phyloP scores from a whole-genome alignment of 805 yeast species.

The Ogataea wickerhamii region DNA sequence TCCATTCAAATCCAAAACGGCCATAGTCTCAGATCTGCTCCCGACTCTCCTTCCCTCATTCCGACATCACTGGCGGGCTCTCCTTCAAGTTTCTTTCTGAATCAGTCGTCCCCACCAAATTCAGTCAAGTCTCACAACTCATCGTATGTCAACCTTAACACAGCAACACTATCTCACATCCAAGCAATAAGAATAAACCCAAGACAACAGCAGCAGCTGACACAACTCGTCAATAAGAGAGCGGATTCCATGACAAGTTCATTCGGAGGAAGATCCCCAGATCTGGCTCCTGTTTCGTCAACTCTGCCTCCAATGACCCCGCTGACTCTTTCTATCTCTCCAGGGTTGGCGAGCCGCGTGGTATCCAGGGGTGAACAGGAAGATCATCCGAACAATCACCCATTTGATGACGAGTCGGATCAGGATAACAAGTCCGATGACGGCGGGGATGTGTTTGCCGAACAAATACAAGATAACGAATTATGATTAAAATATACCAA shows the following conservation, averaged over 20 bases:
- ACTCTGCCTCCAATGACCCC: constrained; percentile 39
- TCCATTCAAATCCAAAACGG: constrained; percentile 10
- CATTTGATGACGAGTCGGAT: constrained; percentile 20
- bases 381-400: constrained; percentile 11
- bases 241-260: constrained; percentile 25
- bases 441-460: constrained; percentile 17
- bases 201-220: constrained; percentile 19
- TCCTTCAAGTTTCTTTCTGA: constrained; percentile 52
- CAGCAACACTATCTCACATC: constrained; percentile 6
- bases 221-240: constrained; percentile 10
- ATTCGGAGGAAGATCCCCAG: constrained; percentile 33
- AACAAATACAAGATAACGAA: constrained; percentile 21
- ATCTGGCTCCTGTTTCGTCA: constrained; percentile 32
- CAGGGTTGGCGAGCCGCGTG: constrained; percentile 6
- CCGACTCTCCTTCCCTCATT: constrained; percentile 50
- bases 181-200: constrained; percentile 16
- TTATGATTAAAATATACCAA: constrained; percentile 8
- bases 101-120: constrained; percentile 51
- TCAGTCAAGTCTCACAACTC: constrained; percentile 30
- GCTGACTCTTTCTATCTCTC: constrained; percentile 26
- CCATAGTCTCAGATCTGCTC: constrained; percentile 24
- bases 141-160: constrained; percentile 16
- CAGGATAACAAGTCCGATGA: constrained; percentile 10
- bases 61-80: constrained; percentile 53
- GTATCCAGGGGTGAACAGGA: constrained; percentile 1